Percentiles rank a stretch among this genome's conserved stretches.
phyloP scores from a whole-genome alignment of 1,139 yeast genomes.

The Scheffersomyces lignicola region DNA sequence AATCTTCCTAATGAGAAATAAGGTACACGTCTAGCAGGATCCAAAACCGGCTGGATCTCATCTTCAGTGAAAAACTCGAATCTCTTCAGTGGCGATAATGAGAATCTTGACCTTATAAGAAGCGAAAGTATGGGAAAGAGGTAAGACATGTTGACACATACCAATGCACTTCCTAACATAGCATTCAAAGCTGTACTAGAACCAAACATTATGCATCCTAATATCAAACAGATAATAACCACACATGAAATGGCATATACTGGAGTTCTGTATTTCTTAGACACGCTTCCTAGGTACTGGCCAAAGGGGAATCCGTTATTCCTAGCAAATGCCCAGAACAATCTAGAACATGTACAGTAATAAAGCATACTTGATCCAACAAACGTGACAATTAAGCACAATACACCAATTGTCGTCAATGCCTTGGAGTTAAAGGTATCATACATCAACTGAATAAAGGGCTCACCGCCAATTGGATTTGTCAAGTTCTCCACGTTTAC shows the following conservation, averaged over 20 bases:
- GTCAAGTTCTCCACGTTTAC: constrained; percentile 17
- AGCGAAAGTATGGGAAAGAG: constrained; percentile 27
- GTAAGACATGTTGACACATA: constrained; percentile 29
- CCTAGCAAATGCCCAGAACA: constrained; percentile 30
- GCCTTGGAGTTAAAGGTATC: constrained; percentile 26
- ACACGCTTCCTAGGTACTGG: constrained; percentile 19
- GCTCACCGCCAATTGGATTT: constrained; percentile 28
- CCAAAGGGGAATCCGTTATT: constrained; percentile 30
- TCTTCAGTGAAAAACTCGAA: constrained; percentile 11
- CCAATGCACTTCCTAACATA: constrained; percentile 30
- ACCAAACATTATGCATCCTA: constrained; percentile 27
- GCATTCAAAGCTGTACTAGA: constrained; percentile 26
- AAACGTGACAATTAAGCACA: constrained; percentile 22
- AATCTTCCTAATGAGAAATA: constrained; percentile 25
- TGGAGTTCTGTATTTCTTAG: constrained; percentile 22
- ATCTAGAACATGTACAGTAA: constrained; percentile 24
- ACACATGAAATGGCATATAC: constrained; percentile 22
- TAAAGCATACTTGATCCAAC: constrained; percentile 21
- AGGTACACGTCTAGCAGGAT: constrained; percentile 17
- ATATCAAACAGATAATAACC: constrained; percentile 16
- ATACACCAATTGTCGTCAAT: constrained; percentile 25
- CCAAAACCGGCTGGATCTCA: constrained; percentile 13
- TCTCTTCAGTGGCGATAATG: constrained; percentile 15
- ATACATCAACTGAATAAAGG: constrained; percentile 27
- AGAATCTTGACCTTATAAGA: constrained; percentile 17